These are phyloP conservation scores for Atkinsonella texensis DNA, from an alignment of 2,329 filamentous ascomycete genomes.

Conservation along the genomic window DNA sequence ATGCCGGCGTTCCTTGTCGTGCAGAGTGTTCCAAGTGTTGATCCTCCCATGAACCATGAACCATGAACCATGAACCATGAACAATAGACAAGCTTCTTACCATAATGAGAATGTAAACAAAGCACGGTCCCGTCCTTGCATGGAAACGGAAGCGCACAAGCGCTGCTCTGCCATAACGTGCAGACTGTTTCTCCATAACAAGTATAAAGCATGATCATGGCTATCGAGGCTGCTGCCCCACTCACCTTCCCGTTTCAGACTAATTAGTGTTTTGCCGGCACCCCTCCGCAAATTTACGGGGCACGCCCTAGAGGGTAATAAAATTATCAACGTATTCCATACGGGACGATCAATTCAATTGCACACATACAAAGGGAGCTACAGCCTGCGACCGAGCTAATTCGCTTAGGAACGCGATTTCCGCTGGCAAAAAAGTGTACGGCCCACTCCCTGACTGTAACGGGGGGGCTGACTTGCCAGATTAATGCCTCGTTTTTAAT, in stretches of 20 bases:
- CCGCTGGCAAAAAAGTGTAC: too few relatives aligned
- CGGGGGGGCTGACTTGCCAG: too few relatives aligned
- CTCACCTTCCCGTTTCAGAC: too few relatives aligned
- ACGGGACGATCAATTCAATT: neutral
- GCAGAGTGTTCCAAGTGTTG: neutral
- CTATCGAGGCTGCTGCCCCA: too few relatives aligned
- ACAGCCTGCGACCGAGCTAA: too few relatives aligned
- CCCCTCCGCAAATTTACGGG: too few relatives aligned
- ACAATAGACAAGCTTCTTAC: neutral
- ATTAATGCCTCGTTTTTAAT: too few relatives aligned
- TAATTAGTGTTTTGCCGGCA: too few relatives aligned
- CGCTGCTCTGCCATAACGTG: neutral
- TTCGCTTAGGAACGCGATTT: too few relatives aligned
- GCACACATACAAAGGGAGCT: neutral
- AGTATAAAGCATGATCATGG: neutral
- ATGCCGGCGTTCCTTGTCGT: neutral
- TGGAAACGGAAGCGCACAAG: neutral
- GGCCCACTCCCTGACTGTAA: too few relatives aligned
- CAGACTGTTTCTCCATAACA: neutral
- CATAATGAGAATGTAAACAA: neutral
- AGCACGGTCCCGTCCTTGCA: neutral
- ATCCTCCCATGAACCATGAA: neutral
- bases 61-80: neutral
- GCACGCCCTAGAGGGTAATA: too few relatives aligned
- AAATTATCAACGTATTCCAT: neutral